Base-by-base conservation (phyloP, 148 eudicot genomes). In the Nepenthes gracilis region DNA sequence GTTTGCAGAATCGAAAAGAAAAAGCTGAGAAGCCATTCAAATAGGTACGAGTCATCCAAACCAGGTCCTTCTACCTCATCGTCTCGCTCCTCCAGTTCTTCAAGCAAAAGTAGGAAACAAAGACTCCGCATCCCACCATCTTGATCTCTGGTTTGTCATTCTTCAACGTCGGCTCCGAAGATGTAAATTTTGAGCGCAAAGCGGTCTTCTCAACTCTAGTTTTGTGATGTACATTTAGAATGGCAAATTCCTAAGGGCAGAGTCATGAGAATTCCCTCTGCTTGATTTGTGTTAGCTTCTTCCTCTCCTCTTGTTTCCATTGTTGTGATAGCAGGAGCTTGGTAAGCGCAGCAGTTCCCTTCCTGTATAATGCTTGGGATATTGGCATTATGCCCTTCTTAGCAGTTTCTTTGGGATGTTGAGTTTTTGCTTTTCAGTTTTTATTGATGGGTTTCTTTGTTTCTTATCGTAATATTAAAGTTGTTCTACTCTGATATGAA, bases 1-100 rank as follows among this genome's bases (percentile, higher is more conserved):
- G 56, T 35, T 40, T 60, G 58, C 47, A 75, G 68, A 7, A 55
- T 3, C 2, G 84, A 86, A 35, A 84, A 83, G 72, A 85, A 83
- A 62, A 86, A 82, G 77, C 73, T 80, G 52, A 84, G 85, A 75
- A 84, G 83, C 71, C 84, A 71, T 45, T 84, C 90, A 12, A 81
- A 70, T 70, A 78, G 95, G 85, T 78, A 62, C 36, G 72, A 63
- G 52, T 71, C 94, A n/a, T 68, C 79, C 1, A 67, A 75, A 38
- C 64, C 72, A 33, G 60, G 74, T 15, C 64, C 70, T 9, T 54
- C 76, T 11, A 34, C 67, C 36, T 66, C 67, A 51, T 59, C 94
- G 13, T 57, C 74, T 40, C 60, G 75, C 38, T 56, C 84, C 13
- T 35, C 81, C 47, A 43, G 70, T 65, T 70, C 84, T 36, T 60